Evolutionary conservation across 2,329 filamentous ascomycete species (phyloP), one percentile per base, ranked within the genome.

Genomic region (Aureobasidium sp.): DNA sequence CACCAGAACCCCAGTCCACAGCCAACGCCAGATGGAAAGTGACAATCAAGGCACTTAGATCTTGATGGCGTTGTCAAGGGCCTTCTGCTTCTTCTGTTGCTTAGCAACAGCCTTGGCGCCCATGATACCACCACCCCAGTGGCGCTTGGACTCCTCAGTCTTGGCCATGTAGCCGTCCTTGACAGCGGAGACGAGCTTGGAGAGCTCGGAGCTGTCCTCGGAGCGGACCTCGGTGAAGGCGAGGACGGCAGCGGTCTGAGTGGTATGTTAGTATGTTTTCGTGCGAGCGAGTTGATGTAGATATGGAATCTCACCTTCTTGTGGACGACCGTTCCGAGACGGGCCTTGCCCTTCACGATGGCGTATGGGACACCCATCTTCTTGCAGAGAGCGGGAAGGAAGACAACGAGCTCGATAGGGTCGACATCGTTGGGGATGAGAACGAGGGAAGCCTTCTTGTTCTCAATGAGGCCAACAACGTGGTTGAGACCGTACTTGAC

Each of bases 401-500:
- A 99, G 81, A 99, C 91, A 75, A 99, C 95, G 73, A 99, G 83
- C 86, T 99, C 94, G 76, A 99, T 99, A 74, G 94, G 94, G 85
- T 99, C 94, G 73, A 99, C 95, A 77, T 99, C 94, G 83, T 99
- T 96, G 79, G 94, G 90, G 78, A 99, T 99, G 72, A 99, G 87
- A 76, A 99, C 95, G 69, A 99, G 86, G 67, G 90, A 87, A 69
- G 94, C 93, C 89, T 99, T 99, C 91, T 99, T 99, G 86, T 97
- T 97, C 88, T 96, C 91, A 73, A 96, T 90, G 72, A 96, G 85
- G 70, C 90, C 91, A 70, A 96, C 91, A 63, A 99, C 94, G 85
- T 99, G 94, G 89, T 99, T 99, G 74, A 99, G 88, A 83, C 94
- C 94, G 82, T 97, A 99, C 88, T 99, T 99, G 85, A 94, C 92